Evolutionary conservation across 371 early-diverging fungal species (phyloP).

Genomic region (Quaeritorhiza haematococci): DNA sequence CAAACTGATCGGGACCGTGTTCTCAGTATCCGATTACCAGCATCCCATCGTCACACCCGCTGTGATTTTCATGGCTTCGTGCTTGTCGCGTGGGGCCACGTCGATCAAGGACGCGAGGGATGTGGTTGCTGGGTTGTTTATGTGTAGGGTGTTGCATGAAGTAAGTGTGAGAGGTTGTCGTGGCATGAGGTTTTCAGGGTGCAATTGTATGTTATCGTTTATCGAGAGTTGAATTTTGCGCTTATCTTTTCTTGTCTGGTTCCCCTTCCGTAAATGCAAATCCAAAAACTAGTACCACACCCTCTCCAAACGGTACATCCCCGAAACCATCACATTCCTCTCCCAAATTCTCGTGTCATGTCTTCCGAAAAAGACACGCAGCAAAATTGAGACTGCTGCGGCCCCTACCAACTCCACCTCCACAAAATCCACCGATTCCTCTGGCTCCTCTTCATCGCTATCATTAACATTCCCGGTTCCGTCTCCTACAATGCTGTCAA

Average conservation of each 20-base stretch:
- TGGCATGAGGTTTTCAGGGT: too few species aligned
- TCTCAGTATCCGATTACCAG: constrained; percentile 82
- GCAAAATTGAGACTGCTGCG: not conserved
- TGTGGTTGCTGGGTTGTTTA: constrained; percentile 63
- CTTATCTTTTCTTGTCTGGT: not conserved
- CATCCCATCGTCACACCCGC: constrained; percentile 87
- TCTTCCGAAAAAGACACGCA: not conserved
- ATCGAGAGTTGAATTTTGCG: not conserved
- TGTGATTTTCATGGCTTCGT: constrained; percentile 67
- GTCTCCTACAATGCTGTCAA: too few species aligned
- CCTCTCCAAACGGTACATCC: constrained; percentile 74
- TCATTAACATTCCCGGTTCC: too few species aligned
- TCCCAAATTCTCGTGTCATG: constrained; percentile 11
- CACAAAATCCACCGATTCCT: too few species aligned
- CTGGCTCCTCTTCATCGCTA: too few species aligned
- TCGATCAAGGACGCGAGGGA: constrained; percentile 57
- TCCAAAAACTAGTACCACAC: constrained; percentile 52
- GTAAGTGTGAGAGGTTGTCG: constrained; percentile 40
- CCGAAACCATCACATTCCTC: constrained; percentile 77
- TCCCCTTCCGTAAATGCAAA: not conserved
- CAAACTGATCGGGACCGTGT: constrained; percentile 59
- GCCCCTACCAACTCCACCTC: too few species aligned
- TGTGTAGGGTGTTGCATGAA: constrained; percentile 67
- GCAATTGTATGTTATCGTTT: too few species aligned
- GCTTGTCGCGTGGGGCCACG: constrained; percentile 61